These are phyloP conservation scores for Luffa aegyptiaca DNA, from an alignment of 306 rosid species.

Conservation along the genomic window DNA sequence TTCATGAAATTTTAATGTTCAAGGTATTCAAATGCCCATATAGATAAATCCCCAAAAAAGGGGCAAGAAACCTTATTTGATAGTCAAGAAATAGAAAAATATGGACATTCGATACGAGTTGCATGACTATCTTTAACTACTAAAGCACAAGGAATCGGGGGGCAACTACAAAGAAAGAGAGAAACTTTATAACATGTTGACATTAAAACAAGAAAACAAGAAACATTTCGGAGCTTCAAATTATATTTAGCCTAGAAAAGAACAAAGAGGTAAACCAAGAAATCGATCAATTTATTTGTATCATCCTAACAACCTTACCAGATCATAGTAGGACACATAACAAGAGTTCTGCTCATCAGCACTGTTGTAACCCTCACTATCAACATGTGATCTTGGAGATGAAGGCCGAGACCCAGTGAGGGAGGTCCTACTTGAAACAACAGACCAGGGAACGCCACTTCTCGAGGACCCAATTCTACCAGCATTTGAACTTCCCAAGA, in stretches of 20 bases:
- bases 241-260: neutral
- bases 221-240: neutral
- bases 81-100: constrained; percentile 2
- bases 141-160: neutral
- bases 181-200: neutral
- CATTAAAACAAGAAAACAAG: neutral
- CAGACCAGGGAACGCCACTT: constrained; percentile 59
- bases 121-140: neutral
- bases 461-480: constrained; percentile 48
- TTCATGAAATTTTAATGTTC: neutral
- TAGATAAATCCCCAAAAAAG: neutral
- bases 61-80: neutral
- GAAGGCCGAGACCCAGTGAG: constrained; percentile 76
- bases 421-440: constrained; percentile 59
- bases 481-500: constrained; percentile 43
- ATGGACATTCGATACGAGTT: neutral
- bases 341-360: constrained; percentile 85
- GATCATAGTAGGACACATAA: constrained; percentile 56
- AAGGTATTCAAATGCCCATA: neutral
- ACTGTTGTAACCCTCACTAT: constrained; percentile 92
- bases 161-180: neutral
- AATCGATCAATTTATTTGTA: neutral
- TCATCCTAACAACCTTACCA: constrained; percentile 41
- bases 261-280: neutral
- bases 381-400: constrained; percentile 83